These are phyloP conservation scores for Diplodia scrobiculata DNA, from an alignment of 2,329 filamentous ascomycete species.

Conservation along the genomic window DNA sequence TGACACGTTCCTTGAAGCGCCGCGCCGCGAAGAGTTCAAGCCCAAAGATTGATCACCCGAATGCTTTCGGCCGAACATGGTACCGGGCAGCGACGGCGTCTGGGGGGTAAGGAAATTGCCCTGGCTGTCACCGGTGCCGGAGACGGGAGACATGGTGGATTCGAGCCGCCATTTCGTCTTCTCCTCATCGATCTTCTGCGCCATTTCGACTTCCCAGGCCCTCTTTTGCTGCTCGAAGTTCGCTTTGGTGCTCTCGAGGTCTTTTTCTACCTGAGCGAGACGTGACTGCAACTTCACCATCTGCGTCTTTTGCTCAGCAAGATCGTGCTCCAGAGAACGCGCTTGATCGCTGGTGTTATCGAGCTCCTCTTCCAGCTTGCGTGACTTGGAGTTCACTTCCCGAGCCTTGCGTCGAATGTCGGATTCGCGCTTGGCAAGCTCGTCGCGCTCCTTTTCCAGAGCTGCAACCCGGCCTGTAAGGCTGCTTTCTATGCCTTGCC, in stretches of 20 bases:
- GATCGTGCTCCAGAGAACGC: constrained; percentile 65
- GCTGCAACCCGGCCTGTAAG: constrained; percentile 73
- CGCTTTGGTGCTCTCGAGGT: constrained; percentile 61
- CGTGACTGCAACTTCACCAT: constrained; percentile 65
- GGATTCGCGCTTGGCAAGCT: constrained; percentile 76
- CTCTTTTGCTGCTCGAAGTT: constrained; percentile 63
- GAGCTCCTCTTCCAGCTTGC: constrained; percentile 78
- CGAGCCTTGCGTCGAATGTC: constrained; percentile 88
- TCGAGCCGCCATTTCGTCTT: constrained; percentile 61
- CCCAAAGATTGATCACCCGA: constrained; percentile 43
- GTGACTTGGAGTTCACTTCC: constrained; percentile 71
- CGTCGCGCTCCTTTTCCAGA: constrained; percentile 89
- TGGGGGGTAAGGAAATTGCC: constrained; percentile 17
- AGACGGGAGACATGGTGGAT: constrained; percentile 30
- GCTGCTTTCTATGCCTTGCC: constrained; percentile 92
- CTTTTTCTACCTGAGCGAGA: constrained; percentile 65
- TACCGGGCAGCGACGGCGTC: constrained; percentile 21
- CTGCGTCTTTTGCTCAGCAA: constrained; percentile 61
- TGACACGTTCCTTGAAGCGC: constrained; percentile 39
- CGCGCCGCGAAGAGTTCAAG: constrained; percentile 39
- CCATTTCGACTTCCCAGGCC: constrained; percentile 58
- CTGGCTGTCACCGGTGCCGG: not conserved
- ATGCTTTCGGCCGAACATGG: constrained; percentile 43
- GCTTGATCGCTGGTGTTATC: constrained; percentile 68
- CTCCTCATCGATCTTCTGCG: constrained; percentile 66